Percentiles rank a stretch among this genome's conserved stretches.
Conservation (phyloP, 129 eudicot genomes). For the Escallonia rubra region DNA sequence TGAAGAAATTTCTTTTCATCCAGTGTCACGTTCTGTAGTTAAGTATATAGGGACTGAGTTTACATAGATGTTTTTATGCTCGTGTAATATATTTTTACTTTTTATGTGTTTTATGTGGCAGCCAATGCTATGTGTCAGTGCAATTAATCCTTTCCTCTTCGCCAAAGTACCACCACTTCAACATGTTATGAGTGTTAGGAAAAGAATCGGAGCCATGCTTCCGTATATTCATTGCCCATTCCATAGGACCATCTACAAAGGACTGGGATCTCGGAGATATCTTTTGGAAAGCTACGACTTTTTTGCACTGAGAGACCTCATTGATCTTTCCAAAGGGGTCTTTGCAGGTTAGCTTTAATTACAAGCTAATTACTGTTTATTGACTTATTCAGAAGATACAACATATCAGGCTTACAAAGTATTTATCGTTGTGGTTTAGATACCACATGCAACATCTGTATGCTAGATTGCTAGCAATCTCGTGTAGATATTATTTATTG, state of each 20-base stretch:
- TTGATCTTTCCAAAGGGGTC: slow-evolving; percentile 92
- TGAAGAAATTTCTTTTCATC: background rate
- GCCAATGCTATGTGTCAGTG: slow-evolving; percentile 99
- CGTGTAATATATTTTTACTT: slow-evolving; percentile 4
- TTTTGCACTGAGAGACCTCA: slow-evolving; percentile 85
- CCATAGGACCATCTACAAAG: slow-evolving; percentile 74
- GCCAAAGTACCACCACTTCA: slow-evolving; percentile 80
- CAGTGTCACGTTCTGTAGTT: background rate
- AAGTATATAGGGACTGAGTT: background rate
- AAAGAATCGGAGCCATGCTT: slow-evolving; percentile 70
- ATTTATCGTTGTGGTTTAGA: no score
- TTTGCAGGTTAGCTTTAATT: slow-evolving; percentile 67
- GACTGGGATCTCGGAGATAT: slow-evolving; percentile 86
- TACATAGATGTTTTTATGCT: background rate
- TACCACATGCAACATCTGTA: no score
- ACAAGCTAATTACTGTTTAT: background rate
- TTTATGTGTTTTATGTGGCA: slow-evolving; percentile 25
- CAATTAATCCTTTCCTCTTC: slow-evolving; percentile 77
- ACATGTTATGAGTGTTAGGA: slow-evolving; percentile 70
- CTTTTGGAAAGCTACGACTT: slow-evolving; percentile 88
- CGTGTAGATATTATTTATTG: no score
- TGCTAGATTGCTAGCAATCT: no score
- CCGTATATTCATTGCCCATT: slow-evolving; percentile 88
- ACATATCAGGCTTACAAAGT: background rate
- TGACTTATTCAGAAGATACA: background rate